Evolutionary conservation across 345 rosid genomes (phyloP).

Genomic region (Erodium maritimum): DNA sequence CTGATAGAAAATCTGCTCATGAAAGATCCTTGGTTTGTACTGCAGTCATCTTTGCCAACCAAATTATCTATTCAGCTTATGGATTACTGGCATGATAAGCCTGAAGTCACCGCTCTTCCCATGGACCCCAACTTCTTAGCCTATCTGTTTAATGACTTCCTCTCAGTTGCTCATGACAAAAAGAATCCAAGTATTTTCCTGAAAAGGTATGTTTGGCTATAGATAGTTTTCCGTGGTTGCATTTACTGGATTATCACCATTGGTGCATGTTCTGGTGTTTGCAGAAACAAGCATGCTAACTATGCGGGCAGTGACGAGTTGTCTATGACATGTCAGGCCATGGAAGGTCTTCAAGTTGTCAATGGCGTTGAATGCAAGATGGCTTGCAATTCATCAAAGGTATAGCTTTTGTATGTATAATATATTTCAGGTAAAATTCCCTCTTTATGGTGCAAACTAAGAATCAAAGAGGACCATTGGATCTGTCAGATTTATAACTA

Average conservation of each 20-base stretch:
- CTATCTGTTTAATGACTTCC: slow-evolving; percentile 61
- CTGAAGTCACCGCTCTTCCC: slow-evolving; percentile 78
- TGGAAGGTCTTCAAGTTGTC: slow-evolving; percentile 44
- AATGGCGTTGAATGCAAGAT: slow-evolving; percentile 93
- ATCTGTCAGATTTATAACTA: no score
- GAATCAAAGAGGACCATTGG: no score
- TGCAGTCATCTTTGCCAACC: slow-evolving; percentile 54
- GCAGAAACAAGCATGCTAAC: slow-evolving; percentile 53
- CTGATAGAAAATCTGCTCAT: neutral
- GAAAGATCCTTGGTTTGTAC: neutral
- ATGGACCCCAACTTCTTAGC: slow-evolving; percentile 75
- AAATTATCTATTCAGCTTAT: slow-evolving; percentile 72
- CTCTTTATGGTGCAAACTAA: no score
- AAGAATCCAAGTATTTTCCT: slow-evolving; percentile 58
- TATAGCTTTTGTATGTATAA: slow-evolving; percentile 11
- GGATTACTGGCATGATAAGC: slow-evolving; percentile 82
- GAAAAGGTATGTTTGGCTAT: slow-evolving; percentile 41
- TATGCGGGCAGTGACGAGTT: slow-evolving; percentile 25
- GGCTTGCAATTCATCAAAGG: slow-evolving; percentile 90
- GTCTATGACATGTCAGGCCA: slow-evolving; percentile 34
- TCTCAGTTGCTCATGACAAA: slow-evolving; percentile 41
- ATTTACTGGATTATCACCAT: neutral
- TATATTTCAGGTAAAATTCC: no score
- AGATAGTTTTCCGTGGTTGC: neutral
- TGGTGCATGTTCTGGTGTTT: slow-evolving; percentile 6